Base-by-base conservation (phyloP, 352 stramenopile genomes). In the Peronospora destructor region DNA sequence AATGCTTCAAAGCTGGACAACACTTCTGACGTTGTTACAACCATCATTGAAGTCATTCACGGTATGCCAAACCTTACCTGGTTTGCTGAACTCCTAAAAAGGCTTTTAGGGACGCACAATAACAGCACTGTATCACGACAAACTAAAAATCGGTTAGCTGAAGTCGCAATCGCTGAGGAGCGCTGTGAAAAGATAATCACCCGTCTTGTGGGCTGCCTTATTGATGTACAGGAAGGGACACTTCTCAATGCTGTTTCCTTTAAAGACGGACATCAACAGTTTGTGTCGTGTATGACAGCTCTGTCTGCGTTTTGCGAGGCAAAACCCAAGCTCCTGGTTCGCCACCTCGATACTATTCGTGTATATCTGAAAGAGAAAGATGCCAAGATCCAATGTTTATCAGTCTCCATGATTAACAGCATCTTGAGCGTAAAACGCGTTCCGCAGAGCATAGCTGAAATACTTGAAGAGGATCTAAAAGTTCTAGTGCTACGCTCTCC, bases 41-140 rank as follows among this genome's bases (percentile, higher is more conserved):
- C 79, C 5, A 89, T 93, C 32, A 53, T 93, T 42, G 79, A 91
- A 49, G 83, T 91, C 8, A 77, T 82, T 36, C 74, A 89, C 37
- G 73, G 79, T 11, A 73, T 90, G 45, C n/a, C 73, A 32, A 84
- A 72, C 13, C 46, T 85, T 32, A 65, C 75, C 13, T 93, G 83
- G 83, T 85, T 93, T 49, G 61, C 84, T 40, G 52, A 76, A 21
- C 50, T 93, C 2, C 50, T 93, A 19, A 76, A 82, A 29, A 65
- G 80, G 12, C 40, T 93, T 26, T 49, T 91, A 12, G 47, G 64
- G 9, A 59, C 75, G 17, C 53, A 67, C 36, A 44, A 19, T 32
- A 50, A 41, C 10, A 61, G 59, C 19, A 36, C 17, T 3, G 48
- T 16, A 30, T 30, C 50, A 16, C 56, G 69, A 41, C 28, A 29